Conservation (phyloP, 768 basidiomycete genomes). For the Gloeopeniophorella convolvens region DNA sequence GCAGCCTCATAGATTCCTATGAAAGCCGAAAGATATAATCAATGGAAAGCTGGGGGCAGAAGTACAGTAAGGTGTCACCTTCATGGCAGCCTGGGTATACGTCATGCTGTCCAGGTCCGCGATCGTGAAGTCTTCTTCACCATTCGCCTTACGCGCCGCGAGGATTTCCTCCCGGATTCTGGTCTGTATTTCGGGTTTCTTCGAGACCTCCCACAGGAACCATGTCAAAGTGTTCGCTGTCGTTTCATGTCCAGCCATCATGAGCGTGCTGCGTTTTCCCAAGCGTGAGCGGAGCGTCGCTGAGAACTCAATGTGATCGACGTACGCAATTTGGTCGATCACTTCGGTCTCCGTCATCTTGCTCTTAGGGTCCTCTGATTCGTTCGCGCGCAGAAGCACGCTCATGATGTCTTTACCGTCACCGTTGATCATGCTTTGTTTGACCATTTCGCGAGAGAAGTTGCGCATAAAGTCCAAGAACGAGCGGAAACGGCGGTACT, state of each 20-base stretch:
- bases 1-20: constrained; percentile 5
- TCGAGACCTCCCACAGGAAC: constrained; percentile 1
- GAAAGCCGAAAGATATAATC: neutral
- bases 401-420: constrained; percentile 22
- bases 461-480: constrained; percentile 8
- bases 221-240: neutral
- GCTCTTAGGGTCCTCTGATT: constrained; percentile 11
- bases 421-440: constrained; percentile 5
- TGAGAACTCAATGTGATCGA: too few relatives aligned
- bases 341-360: constrained; percentile 17
- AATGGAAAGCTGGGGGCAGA: too few relatives aligned
- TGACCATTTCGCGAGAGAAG: constrained; percentile 8
- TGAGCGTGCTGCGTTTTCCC: neutral
- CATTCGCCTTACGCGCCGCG: neutral
- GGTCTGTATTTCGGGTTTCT: neutral
- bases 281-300: neutral
- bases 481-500: constrained; percentile 6
- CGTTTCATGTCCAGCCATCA: neutral
- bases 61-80: neutral
- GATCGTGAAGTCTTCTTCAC: neutral
- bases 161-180: constrained; percentile 10
- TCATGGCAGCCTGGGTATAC: neutral
- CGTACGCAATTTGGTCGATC: constrained; percentile 20
- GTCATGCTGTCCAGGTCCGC: neutral
- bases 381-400: constrained; percentile 22